Conservation (phyloP, 371 early-diverging fungal genomes). For the Syncephalastrum monosporum region DNA sequence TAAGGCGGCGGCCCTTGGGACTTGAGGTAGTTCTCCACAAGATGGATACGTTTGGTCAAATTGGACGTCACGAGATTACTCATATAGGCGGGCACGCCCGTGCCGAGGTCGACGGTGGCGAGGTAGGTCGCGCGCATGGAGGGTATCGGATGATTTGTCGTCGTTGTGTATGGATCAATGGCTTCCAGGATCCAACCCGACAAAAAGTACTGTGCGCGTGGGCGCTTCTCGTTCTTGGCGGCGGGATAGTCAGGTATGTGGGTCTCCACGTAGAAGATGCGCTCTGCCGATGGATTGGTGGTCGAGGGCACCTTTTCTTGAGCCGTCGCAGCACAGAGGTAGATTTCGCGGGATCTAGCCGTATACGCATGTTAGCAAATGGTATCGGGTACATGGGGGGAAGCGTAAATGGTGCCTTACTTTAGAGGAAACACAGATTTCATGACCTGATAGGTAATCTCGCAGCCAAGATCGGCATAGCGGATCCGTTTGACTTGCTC, state of each 20-base stretch:
- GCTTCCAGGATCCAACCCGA: slow-evolving; percentile 62
- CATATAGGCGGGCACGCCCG: slow-evolving; percentile 50
- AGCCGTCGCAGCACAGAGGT: slow-evolving; percentile 35
- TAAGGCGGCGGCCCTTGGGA: slow-evolving; percentile 52
- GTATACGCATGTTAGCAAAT: background rate
- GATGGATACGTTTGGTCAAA: slow-evolving; percentile 44
- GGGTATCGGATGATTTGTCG: slow-evolving; percentile 57
- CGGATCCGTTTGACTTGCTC: slow-evolving; percentile 39
- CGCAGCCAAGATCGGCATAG: slow-evolving; percentile 40
- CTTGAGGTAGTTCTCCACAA: slow-evolving; percentile 49
- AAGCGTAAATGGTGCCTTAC: slow-evolving; percentile 26
- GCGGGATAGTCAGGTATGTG: slow-evolving; percentile 34
- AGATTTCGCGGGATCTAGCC: slow-evolving; percentile 32
- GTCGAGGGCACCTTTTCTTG: slow-evolving; percentile 27
- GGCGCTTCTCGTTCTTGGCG: slow-evolving; percentile 27
- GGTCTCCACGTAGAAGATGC: slow-evolving; percentile 37
- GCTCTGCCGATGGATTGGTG: slow-evolving; percentile 17
- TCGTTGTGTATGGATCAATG: slow-evolving; percentile 58
- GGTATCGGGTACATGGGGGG: background rate
- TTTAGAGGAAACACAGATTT: slow-evolving; percentile 58
- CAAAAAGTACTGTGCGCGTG: slow-evolving; percentile 40
- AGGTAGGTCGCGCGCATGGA: slow-evolving; percentile 55
- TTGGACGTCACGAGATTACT: slow-evolving; percentile 50
- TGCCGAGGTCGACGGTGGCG: slow-evolving; percentile 51
- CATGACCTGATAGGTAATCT: slow-evolving; percentile 40